These are phyloP conservation scores for Aspergillus intermedius DNA, from an alignment of 2,329 filamentous ascomycete genomes.

Conservation along the genomic window DNA sequence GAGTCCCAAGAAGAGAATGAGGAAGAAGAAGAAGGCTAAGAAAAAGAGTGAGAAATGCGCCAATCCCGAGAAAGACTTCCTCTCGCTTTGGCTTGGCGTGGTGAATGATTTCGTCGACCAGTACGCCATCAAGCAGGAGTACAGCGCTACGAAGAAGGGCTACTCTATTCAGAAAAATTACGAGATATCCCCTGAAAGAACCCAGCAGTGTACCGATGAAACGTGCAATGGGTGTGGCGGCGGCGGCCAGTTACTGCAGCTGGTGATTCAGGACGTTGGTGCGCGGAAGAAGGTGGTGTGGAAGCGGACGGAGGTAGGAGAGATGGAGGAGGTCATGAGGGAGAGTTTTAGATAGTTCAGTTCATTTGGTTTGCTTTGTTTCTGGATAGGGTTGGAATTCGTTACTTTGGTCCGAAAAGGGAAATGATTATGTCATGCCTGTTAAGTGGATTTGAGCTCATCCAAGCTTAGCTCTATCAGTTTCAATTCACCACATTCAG, in stretches of 20 bases:
- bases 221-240: too few relatives aligned
- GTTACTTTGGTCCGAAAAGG: too few relatives aligned
- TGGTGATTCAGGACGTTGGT: neutral
- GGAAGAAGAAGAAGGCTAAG: neutral
- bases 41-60: constrained; percentile 1
- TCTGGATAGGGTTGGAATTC: too few relatives aligned
- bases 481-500: too few relatives aligned
- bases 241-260: too few relatives aligned
- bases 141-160: neutral
- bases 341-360: too few relatives aligned
- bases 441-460: neutral
- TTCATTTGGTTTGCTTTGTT: too few relatives aligned
- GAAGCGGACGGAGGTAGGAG: neutral
- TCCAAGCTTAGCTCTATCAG: too few relatives aligned
- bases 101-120: constrained; percentile 3
- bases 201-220: too few relatives aligned
- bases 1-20: neutral
- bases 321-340: too few relatives aligned
- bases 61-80: constrained; percentile 9
- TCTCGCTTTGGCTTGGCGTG: neutral
- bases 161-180: neutral
- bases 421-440: constrained; percentile 9
- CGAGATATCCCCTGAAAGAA: neutral
- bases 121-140: constrained; percentile 1
- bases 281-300: neutral